These are phyloP conservation scores for Dendrocalamus sinicus DNA, from an alignment of 176 grass and related monocot species.

Conservation along the genomic window DNA sequence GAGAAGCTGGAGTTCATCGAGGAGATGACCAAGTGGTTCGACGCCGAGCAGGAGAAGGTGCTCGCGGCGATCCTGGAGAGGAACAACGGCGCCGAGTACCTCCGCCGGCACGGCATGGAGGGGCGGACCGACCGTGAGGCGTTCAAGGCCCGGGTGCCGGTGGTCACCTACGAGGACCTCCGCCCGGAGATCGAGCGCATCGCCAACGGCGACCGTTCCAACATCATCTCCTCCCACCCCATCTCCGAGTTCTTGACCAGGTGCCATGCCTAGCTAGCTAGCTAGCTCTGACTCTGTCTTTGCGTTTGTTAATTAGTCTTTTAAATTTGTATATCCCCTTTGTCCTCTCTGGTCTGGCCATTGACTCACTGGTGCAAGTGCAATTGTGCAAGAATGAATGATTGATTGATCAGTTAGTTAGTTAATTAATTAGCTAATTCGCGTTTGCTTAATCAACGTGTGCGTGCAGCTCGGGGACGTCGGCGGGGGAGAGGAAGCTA, in stretches of 20 bases:
- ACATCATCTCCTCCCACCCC: constrained; percentile 79
- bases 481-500: constrained; percentile 96
- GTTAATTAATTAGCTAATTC: neutral
- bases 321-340: neutral
- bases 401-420: constrained; percentile 8
- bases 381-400: neutral
- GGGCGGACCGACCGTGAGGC: constrained; percentile 59
- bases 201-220: constrained; percentile 89
- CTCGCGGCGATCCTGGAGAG: constrained; percentile 68
- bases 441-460: constrained; percentile 35
- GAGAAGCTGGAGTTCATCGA: constrained; percentile 92
- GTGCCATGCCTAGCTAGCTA: neutral
- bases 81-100: constrained; percentile 88
- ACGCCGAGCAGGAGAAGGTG: constrained; percentile 66
- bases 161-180: constrained; percentile 88
- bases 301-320: neutral
- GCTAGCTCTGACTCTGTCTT: neutral
- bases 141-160: constrained; percentile 76
- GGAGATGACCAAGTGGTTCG: constrained; percentile 65
- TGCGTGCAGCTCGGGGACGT: constrained; percentile 81
- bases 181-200: constrained; percentile 88
- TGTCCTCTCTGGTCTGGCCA: neutral
- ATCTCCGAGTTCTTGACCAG: constrained; percentile 97
- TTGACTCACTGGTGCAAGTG: constrained; percentile 29
- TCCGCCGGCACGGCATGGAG: constrained; percentile 66